Evolutionary conservation across 352 stramenopile species (phyloP).

Genomic region (Phytophthora tentaculata): DNA sequence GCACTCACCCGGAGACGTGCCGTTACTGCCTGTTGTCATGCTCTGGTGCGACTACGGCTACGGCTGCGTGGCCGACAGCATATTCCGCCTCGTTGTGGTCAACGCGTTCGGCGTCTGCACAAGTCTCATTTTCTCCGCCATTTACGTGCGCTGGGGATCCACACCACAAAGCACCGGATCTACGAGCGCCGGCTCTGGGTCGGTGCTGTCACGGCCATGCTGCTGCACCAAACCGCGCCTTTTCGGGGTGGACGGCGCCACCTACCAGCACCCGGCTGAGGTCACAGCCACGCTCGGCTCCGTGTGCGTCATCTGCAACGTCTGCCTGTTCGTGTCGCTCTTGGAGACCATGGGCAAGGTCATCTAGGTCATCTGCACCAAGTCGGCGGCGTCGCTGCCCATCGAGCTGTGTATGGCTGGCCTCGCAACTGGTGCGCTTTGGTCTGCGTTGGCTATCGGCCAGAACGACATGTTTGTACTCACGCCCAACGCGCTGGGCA

Average conservation of each 20-base stretch:
- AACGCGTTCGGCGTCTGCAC: constrained; percentile 36
- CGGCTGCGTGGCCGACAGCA: constrained; percentile 35
- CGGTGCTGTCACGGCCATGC: constrained; percentile 10
- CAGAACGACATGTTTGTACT: constrained; percentile 42
- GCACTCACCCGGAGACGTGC: constrained; percentile 22
- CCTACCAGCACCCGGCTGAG: constrained; percentile 20
- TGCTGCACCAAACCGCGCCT: constrained; percentile 25
- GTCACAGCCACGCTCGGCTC: constrained; percentile 30
- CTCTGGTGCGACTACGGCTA: constrained; percentile 43
- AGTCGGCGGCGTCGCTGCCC: constrained; percentile 37
- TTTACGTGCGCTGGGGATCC: constrained; percentile 42
- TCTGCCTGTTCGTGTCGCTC: constrained; percentile 36
- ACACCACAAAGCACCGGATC: constrained; percentile 4
- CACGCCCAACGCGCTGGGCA: constrained; percentile 33
- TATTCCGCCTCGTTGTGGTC: constrained; percentile 42
- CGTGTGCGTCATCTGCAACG: constrained; percentile 33
- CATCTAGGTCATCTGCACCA: constrained; percentile 32
- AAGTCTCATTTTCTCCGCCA: constrained; percentile 34
- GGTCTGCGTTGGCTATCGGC: constrained; percentile 23
- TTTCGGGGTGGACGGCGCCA: constrained; percentile 25
- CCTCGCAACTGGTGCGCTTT: constrained; percentile 29
- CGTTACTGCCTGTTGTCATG: constrained; percentile 37
- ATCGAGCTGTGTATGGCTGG: constrained; percentile 39
- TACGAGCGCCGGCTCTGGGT: constrained; percentile 25
- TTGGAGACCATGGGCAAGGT: constrained; percentile 36